These are phyloP conservation scores for Vaccinium corymbosum DNA, from an alignment of 148 eudicot genomes.

Conservation along the genomic window DNA sequence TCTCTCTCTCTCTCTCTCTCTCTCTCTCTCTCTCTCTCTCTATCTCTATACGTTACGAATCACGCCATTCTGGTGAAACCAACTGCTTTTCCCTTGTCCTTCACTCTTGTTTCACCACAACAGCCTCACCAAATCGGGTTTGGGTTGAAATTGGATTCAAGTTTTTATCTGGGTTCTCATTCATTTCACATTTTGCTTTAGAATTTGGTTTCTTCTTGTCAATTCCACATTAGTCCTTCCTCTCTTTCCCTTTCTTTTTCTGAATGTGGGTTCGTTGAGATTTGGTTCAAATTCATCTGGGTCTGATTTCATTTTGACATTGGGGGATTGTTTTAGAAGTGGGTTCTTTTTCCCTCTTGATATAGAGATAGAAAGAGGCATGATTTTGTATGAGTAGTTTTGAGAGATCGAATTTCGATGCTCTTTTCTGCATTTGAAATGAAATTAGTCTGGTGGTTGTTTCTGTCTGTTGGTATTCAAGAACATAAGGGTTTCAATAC, in stretches of 20 bases:
- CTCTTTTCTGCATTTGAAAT: not conserved
- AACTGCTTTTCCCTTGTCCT: not conserved
- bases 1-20: too few relatives aligned
- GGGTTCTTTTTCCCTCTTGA: not conserved
- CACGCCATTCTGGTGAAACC: constrained; percentile 12
- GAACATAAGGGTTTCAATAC: not conserved
- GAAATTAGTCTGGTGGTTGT: not conserved
- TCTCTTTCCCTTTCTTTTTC: not conserved
- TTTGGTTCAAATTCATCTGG: constrained; percentile 7
- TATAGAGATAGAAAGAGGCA: not conserved
- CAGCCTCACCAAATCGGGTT: not conserved
- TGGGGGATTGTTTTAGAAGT: constrained; percentile 1
- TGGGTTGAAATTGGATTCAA: not conserved
- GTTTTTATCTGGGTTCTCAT: not conserved
- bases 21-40: not conserved
- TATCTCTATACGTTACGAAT: not conserved
- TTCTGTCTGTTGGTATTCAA: not conserved
- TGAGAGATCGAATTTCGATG: not conserved
- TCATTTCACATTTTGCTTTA: not conserved
- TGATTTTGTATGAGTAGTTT: not conserved
- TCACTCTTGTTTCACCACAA: not conserved
- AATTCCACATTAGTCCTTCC: not conserved
- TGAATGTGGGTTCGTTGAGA: not conserved
- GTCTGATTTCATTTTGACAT: constrained; percentile 4
- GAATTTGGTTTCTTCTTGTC: not conserved